These are phyloP conservation scores for Ceratocystiopsis brevicomis DNA, from an alignment of 2,329 filamentous ascomycete genomes.

Conservation along the genomic window DNA sequence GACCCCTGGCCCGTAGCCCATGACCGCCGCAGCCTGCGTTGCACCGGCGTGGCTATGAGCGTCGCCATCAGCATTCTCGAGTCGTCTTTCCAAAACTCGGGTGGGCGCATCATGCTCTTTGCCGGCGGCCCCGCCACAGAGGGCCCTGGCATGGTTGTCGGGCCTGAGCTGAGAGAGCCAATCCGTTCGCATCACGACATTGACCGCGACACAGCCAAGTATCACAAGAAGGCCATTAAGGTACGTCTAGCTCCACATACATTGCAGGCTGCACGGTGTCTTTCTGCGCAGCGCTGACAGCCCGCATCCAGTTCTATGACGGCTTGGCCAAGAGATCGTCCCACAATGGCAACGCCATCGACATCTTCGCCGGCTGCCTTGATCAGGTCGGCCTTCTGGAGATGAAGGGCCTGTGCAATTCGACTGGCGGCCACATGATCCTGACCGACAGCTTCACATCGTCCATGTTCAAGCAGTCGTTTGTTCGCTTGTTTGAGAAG, in stretches of 20 bases:
- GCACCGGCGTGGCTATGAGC: constrained; percentile 89
- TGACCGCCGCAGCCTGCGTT: constrained; percentile 75
- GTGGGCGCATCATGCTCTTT: constrained; percentile 92
- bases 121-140: constrained; percentile 88
- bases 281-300: background rate
- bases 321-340: constrained; percentile 81
- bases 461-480: constrained; percentile 98
- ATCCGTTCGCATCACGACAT: constrained; percentile 98
- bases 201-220: constrained; percentile 96
- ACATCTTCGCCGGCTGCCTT: constrained; percentile 92
- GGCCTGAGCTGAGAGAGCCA: constrained; percentile 83
- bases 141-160: constrained; percentile 91
- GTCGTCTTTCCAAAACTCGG: constrained; percentile 87
- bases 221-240: constrained; percentile 98
- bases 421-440: constrained; percentile 94
- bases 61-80: constrained; percentile 86
- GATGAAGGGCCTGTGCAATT: constrained; percentile 95
- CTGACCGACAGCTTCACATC: constrained; percentile 96
- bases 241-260: constrained; percentile 20
- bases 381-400: constrained; percentile 94
- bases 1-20: constrained; percentile 95
- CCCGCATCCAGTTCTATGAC: constrained; percentile 59
- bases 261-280: background rate
- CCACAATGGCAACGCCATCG: constrained; percentile 92
- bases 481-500: constrained; percentile 92